A percentile compares a stretch with the other conserved stretches of the same genome.
phyloP scores from a whole-genome alignment of 495 filamentous ascomycete genomes.

The Bathelium albidoporum region DNA sequence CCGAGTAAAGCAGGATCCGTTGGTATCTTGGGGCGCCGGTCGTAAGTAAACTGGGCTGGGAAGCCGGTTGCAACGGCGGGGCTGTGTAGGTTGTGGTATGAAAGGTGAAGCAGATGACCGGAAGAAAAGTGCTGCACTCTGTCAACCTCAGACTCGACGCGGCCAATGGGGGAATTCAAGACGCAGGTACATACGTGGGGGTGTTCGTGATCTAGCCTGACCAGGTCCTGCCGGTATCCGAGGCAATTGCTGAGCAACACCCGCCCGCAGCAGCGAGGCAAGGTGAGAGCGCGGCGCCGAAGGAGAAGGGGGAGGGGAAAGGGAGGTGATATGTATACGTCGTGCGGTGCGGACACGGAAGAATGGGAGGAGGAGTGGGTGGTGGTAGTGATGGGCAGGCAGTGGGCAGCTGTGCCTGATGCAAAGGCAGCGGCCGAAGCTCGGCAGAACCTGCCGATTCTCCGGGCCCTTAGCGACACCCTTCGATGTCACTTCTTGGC shows the following conservation, averaged over 20 bases:
- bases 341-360: background rate
- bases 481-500: constrained; percentile 6
- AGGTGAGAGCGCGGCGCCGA: background rate
- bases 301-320: background rate
- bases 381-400: background rate
- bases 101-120: too few relatives aligned
- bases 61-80: background rate
- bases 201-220: background rate
- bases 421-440: background rate
- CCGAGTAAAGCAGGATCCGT: background rate
- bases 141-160: too few relatives aligned
- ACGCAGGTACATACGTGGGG: background rate
- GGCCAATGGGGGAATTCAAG: background rate
- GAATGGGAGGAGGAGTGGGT: background rate
- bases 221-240: background rate
- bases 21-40: background rate
- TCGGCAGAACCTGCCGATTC: constrained; percentile 5
- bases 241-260: background rate
- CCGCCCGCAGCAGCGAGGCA: background rate
- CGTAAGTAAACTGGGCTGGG: background rate
- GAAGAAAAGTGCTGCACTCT: too few relatives aligned
- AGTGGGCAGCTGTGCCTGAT: background rate
- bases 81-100: too few relatives aligned
- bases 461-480: background rate
- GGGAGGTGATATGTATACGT: background rate